Evolutionary conservation across 257 asterid genomes (phyloP).

Genomic region (Solanum gandarillasii): DNA sequence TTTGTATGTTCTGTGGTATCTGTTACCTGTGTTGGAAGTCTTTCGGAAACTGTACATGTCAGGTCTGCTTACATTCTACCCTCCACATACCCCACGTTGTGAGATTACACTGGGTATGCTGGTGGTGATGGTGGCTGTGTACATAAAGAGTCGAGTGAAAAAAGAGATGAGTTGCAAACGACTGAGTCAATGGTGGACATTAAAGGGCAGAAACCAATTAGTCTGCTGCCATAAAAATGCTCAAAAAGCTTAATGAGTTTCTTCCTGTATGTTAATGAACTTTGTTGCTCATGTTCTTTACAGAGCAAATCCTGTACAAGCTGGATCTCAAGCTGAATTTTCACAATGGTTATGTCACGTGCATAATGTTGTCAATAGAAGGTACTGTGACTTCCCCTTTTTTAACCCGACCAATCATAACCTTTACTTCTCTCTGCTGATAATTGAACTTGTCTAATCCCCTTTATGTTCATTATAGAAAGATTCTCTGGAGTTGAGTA

Average conservation of each 20-base stretch:
- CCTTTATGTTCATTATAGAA: not conserved
- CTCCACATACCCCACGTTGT: not conserved
- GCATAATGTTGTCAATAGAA: constrained; percentile 88
- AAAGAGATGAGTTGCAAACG: not conserved
- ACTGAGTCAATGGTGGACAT: not conserved
- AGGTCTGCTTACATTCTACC: not conserved
- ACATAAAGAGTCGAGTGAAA: not conserved
- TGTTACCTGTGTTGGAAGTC: not conserved
- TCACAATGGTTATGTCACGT: constrained; percentile 80
- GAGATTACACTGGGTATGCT: not conserved
- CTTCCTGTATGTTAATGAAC: not conserved
- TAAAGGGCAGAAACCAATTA: not conserved
- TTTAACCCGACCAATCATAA: not conserved
- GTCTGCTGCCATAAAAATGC: not conserved
- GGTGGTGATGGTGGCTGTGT: not conserved
- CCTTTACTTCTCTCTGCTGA: not conserved
- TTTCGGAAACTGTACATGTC: not conserved
- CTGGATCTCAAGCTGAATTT: constrained; percentile 76
- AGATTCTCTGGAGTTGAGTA: not conserved
- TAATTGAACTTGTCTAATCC: not conserved
- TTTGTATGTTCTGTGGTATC: not conserved
- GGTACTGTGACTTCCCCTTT: constrained; percentile 26
- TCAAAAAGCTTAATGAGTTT: not conserved
- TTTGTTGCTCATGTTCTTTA: not conserved
- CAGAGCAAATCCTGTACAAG: constrained; percentile 75